These are phyloP conservation scores for Pseudogymnoascus sp. DNA, from an alignment of 2,329 filamentous ascomycete species.

Conservation along the genomic window DNA sequence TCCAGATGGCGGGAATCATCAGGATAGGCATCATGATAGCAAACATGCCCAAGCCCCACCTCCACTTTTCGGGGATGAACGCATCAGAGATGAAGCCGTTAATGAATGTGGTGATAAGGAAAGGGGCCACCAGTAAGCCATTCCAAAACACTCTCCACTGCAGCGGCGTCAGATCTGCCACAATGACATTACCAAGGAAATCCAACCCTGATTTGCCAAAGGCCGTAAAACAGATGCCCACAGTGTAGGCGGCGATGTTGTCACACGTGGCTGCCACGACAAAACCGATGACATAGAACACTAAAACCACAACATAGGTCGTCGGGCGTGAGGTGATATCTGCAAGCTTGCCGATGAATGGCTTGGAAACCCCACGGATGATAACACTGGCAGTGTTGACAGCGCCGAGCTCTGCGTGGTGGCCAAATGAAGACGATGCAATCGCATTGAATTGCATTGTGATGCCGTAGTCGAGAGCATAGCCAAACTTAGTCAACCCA, in stretches of 20 bases:
- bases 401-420: neutral
- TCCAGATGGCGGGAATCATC: conserved; percentile 23
- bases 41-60: conserved; percentile 25
- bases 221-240: neutral
- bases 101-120: neutral
- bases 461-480: neutral
- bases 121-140: neutral
- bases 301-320: conserved; percentile 34
- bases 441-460: neutral
- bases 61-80: conserved; percentile 29
- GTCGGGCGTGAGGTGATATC: conserved; percentile 24
- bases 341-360: conserved; percentile 27
- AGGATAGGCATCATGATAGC: conserved; percentile 23
- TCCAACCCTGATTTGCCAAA: neutral
- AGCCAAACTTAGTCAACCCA: neutral
- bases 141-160: neutral
- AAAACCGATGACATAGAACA: conserved; percentile 35
- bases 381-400: neutral
- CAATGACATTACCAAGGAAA: neutral
- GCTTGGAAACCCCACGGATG: neutral
- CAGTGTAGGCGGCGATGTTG: neutral
- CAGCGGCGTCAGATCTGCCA: neutral
- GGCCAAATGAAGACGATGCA: neutral
- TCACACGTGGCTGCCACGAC: conserved; percentile 18
- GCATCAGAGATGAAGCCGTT: conserved; percentile 37